These are phyloP conservation scores for Cutaneotrichosporon curvatum DNA, from an alignment of 1,284 basidiomycete genomes.

Conservation along the genomic window DNA sequence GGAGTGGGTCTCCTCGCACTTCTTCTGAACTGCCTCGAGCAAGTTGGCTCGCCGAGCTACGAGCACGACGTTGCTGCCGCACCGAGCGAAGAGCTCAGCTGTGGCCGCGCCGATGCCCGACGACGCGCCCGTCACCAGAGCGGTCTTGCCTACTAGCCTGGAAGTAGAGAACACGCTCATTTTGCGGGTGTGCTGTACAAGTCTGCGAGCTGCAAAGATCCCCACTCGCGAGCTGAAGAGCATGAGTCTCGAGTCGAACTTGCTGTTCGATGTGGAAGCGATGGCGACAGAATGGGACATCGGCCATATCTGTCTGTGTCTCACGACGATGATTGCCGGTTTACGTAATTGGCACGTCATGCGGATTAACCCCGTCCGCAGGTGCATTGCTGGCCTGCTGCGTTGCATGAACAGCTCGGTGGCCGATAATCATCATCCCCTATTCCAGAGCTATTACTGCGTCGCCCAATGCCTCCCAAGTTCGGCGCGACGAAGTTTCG, in stretches of 20 bases:
- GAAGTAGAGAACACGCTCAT: slow-evolving; percentile 11
- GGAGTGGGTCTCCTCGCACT: slow-evolving; percentile 23
- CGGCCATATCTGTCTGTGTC: too few species aligned
- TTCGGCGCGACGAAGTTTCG: slow-evolving; percentile 43
- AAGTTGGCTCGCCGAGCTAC: slow-evolving; percentile 35
- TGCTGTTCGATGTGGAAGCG: too few species aligned
- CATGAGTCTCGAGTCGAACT: too few species aligned
- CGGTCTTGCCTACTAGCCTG: slow-evolving; percentile 28
- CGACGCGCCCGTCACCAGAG: slow-evolving; percentile 40
- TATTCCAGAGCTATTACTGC: too few species aligned
- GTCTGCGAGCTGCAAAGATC: background rate
- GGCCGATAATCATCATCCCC: too few species aligned
- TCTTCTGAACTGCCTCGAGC: slow-evolving; percentile 29
- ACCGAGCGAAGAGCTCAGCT: slow-evolving; percentile 34
- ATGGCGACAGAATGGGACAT: too few species aligned
- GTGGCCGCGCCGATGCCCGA: slow-evolving; percentile 43
- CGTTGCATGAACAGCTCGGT: too few species aligned
- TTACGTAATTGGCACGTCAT: too few species aligned
- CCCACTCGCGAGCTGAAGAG: too few species aligned
- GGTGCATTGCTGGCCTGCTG: too few species aligned
- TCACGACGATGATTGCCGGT: too few species aligned
- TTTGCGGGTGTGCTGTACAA: background rate
- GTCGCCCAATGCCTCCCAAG: background rate
- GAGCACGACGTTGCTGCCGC: slow-evolving; percentile 38
- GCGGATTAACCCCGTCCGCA: too few species aligned